A percentile compares a stretch with the other conserved stretches of the same genome.
Conservation (phyloP, 805 yeast genomes). For the Cyberlindnera galapagoensis region DNA sequence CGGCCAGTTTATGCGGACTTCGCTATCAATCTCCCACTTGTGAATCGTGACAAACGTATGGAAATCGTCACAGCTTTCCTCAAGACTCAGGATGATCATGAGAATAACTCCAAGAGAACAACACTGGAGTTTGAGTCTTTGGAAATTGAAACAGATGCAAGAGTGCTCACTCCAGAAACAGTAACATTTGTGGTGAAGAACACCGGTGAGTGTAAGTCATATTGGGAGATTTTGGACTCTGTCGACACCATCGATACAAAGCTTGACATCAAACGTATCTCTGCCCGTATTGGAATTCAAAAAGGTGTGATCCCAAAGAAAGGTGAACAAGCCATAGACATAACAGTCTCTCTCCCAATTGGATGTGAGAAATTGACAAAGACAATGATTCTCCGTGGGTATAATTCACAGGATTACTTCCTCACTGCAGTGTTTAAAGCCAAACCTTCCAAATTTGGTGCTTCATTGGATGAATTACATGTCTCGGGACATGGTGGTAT, state of each 20-base stretch:
- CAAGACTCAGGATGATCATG: constrained; percentile 35
- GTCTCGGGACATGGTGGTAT: constrained; percentile 22
- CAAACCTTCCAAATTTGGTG: constrained; percentile 24
- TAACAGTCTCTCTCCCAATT: constrained; percentile 22
- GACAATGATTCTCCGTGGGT: constrained; percentile 24
- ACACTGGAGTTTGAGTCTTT: constrained; percentile 30
- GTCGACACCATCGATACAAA: constrained; percentile 20
- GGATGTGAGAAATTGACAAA: constrained; percentile 20
- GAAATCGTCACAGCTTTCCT: constrained; percentile 31
- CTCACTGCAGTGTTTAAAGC: constrained; percentile 23
- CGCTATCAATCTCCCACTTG: constrained; percentile 25
- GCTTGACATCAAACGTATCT: constrained; percentile 15
- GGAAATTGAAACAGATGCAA: constrained; percentile 25
- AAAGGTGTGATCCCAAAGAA: constrained; percentile 27
- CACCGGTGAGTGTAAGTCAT: constrained; percentile 29
- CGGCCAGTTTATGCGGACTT: constrained; percentile 43
- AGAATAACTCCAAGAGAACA: constrained; percentile 36
- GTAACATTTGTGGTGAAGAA: constrained; percentile 28
- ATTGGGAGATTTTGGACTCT: constrained; percentile 32
- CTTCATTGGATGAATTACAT: constrained; percentile 26
- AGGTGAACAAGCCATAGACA: constrained; percentile 18
- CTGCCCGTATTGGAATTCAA: constrained; percentile 19
- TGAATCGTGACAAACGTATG: constrained; percentile 32
- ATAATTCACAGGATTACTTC: constrained; percentile 27
- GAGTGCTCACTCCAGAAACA: constrained; percentile 23